phyloP scores from a whole-genome alignment of 306 rosid genomes.

The Acacia crassicarpa region DNA sequence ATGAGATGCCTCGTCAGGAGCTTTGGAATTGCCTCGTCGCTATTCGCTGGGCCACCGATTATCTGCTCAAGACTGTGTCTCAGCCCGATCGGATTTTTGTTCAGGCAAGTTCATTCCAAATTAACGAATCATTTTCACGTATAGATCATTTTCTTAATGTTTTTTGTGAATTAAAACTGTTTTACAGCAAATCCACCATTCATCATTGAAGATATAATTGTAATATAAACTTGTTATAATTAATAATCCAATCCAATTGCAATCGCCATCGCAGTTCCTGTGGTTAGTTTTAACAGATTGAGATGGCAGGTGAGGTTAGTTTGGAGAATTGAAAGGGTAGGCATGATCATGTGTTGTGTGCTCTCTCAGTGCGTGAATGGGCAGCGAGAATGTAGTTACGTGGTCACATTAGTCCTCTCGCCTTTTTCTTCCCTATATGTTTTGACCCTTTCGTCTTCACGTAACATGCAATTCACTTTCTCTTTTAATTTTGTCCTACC shows the following conservation, averaged over 20 bases:
- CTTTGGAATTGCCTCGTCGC: conserved; percentile 55
- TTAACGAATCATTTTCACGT: background rate
- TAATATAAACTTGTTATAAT: no score
- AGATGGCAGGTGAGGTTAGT: background rate
- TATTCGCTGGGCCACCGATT: conserved; percentile 81
- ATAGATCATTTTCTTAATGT: background rate
- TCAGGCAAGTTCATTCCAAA: conserved; percentile 46
- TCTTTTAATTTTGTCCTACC: background rate
- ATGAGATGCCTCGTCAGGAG: conserved; percentile 49
- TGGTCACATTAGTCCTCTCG: conserved; percentile 1
- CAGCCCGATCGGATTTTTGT: conserved; percentile 88
- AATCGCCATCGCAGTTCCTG: background rate
- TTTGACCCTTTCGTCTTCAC: background rate
- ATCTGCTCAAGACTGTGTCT: conserved; percentile 74
- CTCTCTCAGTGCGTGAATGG: background rate
- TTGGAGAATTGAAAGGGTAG: conserved; percentile 3
- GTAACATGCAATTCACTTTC: background rate
- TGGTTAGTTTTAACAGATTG: background rate
- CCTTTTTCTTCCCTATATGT: background rate
- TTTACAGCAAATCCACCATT: no score
- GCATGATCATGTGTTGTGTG: background rate
- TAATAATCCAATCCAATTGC: no score
- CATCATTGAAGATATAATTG: no score
- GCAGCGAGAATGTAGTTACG: background rate
- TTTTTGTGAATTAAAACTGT: background rate